Base-by-base conservation (phyloP, 148 eudicot genomes). In the Dysphania ambrosioides region DNA sequence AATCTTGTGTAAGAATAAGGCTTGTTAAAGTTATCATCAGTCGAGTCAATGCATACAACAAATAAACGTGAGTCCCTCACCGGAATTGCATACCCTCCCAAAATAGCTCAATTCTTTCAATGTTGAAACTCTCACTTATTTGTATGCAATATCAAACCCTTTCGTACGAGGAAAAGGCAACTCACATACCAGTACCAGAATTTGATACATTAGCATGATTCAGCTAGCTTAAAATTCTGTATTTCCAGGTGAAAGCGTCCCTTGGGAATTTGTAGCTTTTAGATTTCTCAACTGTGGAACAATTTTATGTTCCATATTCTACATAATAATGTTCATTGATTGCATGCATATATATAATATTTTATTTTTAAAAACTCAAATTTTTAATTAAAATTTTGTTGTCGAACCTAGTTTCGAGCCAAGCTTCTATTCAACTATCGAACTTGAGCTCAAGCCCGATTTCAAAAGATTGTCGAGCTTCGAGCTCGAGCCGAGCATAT, bases 61-160 rank as follows among this genome's bases (percentile, higher is more conserved):
- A 56, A 44, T 11, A 71, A 71, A 71, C 74, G 63, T 71, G 74
- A 56, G 18, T 19, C 47, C 61, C 11, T 44, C 38, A 44, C 42
- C 59, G 8, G n/a, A 49, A 18, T 18, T 18, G 13, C 9, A 41
- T 59, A 11, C 34, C 56, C 35, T 29, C 66, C 6, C 4, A 31
- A 19, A 30, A 10, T 32, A 55, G 31, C 3, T 51, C 27, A 42
- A 44, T 36, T 41, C 36, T 2, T 47, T 27, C 23, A 68, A 68
- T 42, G 42, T 70, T 70, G 42, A 53, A 70, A 21, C 44, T 8
- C 16, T 53, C 73, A 2, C 19, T 53, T 49, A 49, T 26, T 26
- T 47, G 16, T 47, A 47, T 1, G 27, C 13, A n/a, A n/a, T n/a
- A n/a, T n/a, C n/a, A n/a, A n/a, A n/a, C n/a, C n/a, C n/a, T n/a